Conservation (phyloP, 2,329 filamentous ascomycete species). For the Aspergillus sp. region DNA sequence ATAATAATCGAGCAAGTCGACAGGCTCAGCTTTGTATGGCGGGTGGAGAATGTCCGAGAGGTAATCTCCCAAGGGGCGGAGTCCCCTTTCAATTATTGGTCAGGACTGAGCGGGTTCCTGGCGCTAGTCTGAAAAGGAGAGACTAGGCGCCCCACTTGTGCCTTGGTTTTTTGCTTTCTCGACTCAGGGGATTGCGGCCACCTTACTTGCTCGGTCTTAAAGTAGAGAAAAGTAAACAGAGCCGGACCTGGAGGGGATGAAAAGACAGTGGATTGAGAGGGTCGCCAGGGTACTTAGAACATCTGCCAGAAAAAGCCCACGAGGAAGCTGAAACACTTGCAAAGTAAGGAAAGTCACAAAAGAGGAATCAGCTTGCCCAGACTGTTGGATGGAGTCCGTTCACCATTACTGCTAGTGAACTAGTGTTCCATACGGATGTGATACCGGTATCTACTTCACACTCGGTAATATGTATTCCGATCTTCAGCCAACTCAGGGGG, state of each 20-base stretch:
- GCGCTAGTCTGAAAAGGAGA: slow-evolving; percentile 18
- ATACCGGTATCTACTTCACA: background rate
- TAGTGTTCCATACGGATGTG: background rate
- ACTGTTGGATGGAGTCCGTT: background rate
- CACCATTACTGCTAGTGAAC: background rate
- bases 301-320: background rate
- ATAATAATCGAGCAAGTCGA: background rate
- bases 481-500: background rate
- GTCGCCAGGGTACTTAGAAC: too few relatives aligned
- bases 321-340: background rate
- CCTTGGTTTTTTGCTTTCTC: slow-evolving; percentile 1
- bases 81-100: background rate
- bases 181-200: slow-evolving; percentile 18
- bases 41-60: slow-evolving; percentile 2
- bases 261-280: background rate
- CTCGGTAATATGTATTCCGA: background rate
- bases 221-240: background rate
- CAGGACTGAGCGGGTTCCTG: slow-evolving; percentile 27
- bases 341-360: background rate
- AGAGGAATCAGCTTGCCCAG: background rate
- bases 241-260: background rate
- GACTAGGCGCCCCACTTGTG: background rate
- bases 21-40: slow-evolving; percentile 3
- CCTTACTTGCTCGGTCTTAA: background rate
- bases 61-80: slow-evolving; percentile 7